Evolutionary conservation across 352 stramenopile species (phyloP).

Genomic region (Globisporangium paddicum): DNA sequence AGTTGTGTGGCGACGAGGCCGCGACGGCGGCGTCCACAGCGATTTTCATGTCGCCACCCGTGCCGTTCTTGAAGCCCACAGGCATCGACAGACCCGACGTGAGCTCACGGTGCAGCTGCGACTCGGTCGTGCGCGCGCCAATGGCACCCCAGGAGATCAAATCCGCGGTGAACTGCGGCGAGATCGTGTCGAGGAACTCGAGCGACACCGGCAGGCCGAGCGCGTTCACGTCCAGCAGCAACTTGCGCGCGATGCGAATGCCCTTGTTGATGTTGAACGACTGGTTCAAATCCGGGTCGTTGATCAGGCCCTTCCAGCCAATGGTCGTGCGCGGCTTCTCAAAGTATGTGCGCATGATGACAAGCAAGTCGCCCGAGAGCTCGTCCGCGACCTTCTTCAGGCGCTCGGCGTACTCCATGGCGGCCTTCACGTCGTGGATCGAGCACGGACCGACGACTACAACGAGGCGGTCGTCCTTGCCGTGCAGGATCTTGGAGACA

Average conservation of each 20-base stretch:
- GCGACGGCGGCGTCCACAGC: constrained; percentile 85
- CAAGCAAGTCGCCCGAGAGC: constrained; percentile 77
- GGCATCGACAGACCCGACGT: constrained; percentile 88
- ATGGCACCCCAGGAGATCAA: constrained; percentile 88
- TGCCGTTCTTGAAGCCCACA: constrained; percentile 91
- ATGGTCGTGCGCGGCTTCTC: constrained; percentile 89
- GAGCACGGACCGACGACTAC: constrained; percentile 87
- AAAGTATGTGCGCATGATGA: constrained; percentile 91
- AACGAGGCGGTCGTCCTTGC: constrained; percentile 79
- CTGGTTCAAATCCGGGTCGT: constrained; percentile 85
- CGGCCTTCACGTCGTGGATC: constrained; percentile 85
- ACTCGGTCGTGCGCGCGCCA: constrained; percentile 87
- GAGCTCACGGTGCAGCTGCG: constrained; percentile 86
- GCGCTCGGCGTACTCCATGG: constrained; percentile 75
- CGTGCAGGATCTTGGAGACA: constrained; percentile 70
- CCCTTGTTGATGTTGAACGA: constrained; percentile 93
- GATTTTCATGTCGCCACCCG: constrained; percentile 78
- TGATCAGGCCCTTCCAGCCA: constrained; percentile 90
- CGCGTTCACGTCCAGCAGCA: constrained; percentile 84
- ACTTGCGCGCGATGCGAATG: constrained; percentile 71
- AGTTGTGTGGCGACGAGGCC: constrained; percentile 82
- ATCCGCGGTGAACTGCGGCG: constrained; percentile 87
- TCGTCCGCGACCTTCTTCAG: constrained; percentile 76
- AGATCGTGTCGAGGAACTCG: constrained; percentile 91
- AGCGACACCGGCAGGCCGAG: constrained; percentile 75